Evolutionary conservation across 768 basidiomycete species (phyloP).

Genomic region (Ramaria sp.): DNA sequence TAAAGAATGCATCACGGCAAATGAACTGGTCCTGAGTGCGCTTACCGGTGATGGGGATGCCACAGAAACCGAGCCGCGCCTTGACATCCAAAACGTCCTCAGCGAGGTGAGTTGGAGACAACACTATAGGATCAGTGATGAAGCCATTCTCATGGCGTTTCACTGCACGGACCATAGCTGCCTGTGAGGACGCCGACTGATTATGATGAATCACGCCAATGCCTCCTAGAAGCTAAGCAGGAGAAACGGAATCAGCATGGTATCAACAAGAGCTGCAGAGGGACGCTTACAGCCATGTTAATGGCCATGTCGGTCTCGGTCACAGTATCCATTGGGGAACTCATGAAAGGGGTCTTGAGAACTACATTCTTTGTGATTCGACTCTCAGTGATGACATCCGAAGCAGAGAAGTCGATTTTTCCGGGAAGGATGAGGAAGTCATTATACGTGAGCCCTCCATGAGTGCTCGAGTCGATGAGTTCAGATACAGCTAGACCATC

Average conservation of each 20-base stretch:
- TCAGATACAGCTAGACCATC: slow-evolving; percentile 84
- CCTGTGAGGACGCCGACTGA: slow-evolving; percentile 73
- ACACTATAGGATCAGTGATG: slow-evolving; percentile 88
- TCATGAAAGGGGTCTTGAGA: slow-evolving; percentile 93
- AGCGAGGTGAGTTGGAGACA: slow-evolving; percentile 67
- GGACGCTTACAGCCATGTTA: slow-evolving; percentile 65
- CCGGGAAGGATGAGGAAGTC: slow-evolving; percentile 93
- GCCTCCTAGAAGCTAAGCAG: slow-evolving; percentile 71
- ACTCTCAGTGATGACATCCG: slow-evolving; percentile 72
- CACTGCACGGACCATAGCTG: slow-evolving; percentile 94
- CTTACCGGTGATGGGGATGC: slow-evolving; percentile 95
- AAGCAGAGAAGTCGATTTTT: slow-evolving; percentile 87
- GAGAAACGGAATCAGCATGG: neutral
- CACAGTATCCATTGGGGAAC: slow-evolving; percentile 99
- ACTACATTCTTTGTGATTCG: slow-evolving; percentile 83
- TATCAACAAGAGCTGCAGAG: slow-evolving; percentile 8
- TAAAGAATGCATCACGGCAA: slow-evolving; percentile 34
- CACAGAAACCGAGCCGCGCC: slow-evolving; percentile 83
- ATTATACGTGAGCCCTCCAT: slow-evolving; percentile 95
- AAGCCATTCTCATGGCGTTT: slow-evolving; percentile 99
- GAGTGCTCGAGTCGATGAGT: slow-evolving; percentile 77
- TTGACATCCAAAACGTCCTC: slow-evolving; percentile 93
- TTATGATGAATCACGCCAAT: slow-evolving; percentile 99
- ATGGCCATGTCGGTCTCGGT: slow-evolving; percentile 94
- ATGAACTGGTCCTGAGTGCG: slow-evolving; percentile 14